Conservation (phyloP, 768 basidiomycete species). For the Russula brevipes region DNA sequence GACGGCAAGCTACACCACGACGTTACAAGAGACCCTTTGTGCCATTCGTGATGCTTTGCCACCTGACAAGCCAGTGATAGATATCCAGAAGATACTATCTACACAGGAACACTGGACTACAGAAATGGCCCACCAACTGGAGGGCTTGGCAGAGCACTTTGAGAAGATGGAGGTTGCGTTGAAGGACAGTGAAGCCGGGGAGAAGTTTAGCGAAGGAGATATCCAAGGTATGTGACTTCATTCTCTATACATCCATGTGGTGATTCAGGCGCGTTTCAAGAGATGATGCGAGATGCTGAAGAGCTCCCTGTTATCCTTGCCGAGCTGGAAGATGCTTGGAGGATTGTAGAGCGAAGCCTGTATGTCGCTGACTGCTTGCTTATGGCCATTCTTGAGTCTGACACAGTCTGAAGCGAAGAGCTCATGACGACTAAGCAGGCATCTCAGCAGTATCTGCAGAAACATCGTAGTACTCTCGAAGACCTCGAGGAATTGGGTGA, state of each 20-base stretch:
- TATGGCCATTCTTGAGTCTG: conserved; percentile 5
- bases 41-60: conserved; percentile 54
- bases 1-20: conserved; percentile 66
- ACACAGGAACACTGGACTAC: conserved; percentile 53
- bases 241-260: neutral
- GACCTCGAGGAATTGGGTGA: conserved; percentile 74
- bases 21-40: conserved; percentile 49
- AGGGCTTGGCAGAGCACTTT: conserved; percentile 68
- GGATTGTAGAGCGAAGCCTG: conserved; percentile 52
- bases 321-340: conserved; percentile 59
- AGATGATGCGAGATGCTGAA: conserved; percentile 76
- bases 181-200: conserved; percentile 64
- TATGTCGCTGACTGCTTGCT: conserved; percentile 35
- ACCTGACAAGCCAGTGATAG: conserved; percentile 31
- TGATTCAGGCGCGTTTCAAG: conserved; percentile 35
- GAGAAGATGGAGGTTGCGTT: conserved; percentile 69
- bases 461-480: conserved; percentile 47
- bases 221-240: conserved; percentile 45
- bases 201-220: conserved; percentile 62
- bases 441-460: conserved; percentile 45
- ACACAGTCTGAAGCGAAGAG: conserved; percentile 40
- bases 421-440: conserved; percentile 42
- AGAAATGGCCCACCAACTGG: conserved; percentile 69
- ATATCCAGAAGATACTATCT: conserved; percentile 46
- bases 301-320: conserved; percentile 70